Conservation (phyloP, 2,329 filamentous ascomycete genomes). For the Penicillium sp. region DNA sequence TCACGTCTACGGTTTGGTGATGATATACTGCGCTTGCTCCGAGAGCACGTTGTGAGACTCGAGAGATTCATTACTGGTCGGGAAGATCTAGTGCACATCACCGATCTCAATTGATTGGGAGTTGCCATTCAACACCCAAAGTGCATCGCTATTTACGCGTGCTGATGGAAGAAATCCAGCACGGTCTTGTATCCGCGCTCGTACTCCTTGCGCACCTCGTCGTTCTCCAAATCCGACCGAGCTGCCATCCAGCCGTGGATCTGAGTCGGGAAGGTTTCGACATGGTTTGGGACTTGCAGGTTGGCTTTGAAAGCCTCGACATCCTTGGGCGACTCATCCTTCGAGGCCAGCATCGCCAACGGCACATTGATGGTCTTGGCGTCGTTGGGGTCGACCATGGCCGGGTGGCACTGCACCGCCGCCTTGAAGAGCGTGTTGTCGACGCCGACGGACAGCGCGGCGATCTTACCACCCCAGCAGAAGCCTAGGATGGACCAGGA, state of each 20-base stretch:
- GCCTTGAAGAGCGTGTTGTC: constrained; percentile 55
- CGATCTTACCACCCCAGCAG: constrained; percentile 61
- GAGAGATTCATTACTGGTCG: too few relatives aligned
- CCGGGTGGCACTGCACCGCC: constrained; percentile 56
- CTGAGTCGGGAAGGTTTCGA: constrained; percentile 46
- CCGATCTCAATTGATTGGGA: too few relatives aligned
- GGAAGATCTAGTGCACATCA: background rate
- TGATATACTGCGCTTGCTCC: too few relatives aligned
- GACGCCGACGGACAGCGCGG: constrained; percentile 52
- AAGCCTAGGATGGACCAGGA: constrained; percentile 60
- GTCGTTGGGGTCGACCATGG: constrained; percentile 60
- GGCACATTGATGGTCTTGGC: constrained; percentile 56
- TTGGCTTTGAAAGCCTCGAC: constrained; percentile 41
- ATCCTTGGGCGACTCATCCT: constrained; percentile 55
- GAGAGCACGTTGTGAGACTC: too few relatives aligned
- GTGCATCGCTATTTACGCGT: constrained; percentile 28
- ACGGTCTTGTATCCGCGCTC: constrained; percentile 44
- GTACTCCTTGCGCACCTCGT: constrained; percentile 43
- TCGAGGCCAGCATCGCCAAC: constrained; percentile 56
- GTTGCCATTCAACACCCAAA: background rate
- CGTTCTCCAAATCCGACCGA: constrained; percentile 40
- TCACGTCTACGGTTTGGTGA: too few relatives aligned
- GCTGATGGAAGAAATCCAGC: constrained; percentile 42
- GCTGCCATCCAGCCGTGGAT: constrained; percentile 51
- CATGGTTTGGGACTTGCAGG: constrained; percentile 39